Base-by-base conservation (phyloP, 202 grass and related monocot species). In the Miscanthus sacchariflorus region DNA sequence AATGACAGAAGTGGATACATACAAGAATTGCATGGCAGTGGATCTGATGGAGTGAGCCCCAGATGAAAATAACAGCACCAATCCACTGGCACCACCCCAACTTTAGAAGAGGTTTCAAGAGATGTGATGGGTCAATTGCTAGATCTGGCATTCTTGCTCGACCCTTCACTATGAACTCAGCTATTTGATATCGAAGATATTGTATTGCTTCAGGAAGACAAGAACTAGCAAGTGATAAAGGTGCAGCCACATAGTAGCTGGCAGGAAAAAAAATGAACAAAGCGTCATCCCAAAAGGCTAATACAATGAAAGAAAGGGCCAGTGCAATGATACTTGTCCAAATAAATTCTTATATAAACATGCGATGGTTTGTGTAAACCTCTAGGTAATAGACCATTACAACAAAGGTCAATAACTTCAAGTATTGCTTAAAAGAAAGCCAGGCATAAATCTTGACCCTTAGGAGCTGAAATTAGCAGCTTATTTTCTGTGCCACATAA, bases 11-110 rank as follows among this genome's bases (percentile, higher is more conserved):
- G 76, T 21, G n/a, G 2, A 72, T 83, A 87, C 97, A 71, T 92
- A 96, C 94, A 88, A 96, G 90, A 89, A 99, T 99, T 85, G 88
- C 76, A 90, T 99, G 97, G 52, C 94, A 99, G 63, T 58, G 72
- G 23, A 78, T 87, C 78, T 96, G 97, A 90, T 96, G 94, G 36
- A 96, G 85, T 44, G 87, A 99, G 13, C 97, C 94, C 97, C 93
- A 96, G 74, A 88, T 76, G 79, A 95, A 99, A 85, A 99, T 87
- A 43, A 69, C 43, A 40, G 93, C 91, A 87, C 94, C 97, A 44
- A 95, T 89, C 94, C 92, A 91, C 45, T 96, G 93, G 66, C 52
- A 83, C 97, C 97, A 92, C 36, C 91, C 91, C 71, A 96, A 81
- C 24, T 84, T 89, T 74, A 96, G 21, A 85, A 99, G 81, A 91